phyloP scores from a whole-genome alignment of 768 basidiomycete species.

The Ramaria rubella region DNA sequence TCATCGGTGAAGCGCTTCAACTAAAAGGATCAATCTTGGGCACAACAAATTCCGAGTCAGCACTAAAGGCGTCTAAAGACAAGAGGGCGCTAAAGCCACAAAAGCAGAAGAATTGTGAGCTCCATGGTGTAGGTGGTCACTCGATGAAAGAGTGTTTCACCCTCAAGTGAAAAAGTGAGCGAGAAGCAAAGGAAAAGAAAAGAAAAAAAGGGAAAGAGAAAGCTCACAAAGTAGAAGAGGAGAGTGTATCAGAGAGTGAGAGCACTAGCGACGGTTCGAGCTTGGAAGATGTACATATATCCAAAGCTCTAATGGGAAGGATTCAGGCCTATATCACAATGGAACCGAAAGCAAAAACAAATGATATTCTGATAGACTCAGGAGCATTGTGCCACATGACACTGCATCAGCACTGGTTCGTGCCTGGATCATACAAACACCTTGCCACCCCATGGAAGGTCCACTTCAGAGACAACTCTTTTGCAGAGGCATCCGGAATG shows the following conservation, averaged over 20 bases:
- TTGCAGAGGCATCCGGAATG: constrained; percentile 7
- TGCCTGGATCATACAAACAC: not conserved
- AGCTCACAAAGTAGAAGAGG: not conserved
- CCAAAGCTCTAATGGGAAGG: not conserved
- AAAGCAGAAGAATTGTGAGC: no score
- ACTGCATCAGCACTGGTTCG: not conserved
- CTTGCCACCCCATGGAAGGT: constrained; percentile 7
- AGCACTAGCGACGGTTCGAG: not conserved
- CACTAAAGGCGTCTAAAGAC: not conserved
- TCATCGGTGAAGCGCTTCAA: no score
- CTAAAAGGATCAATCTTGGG: no score
- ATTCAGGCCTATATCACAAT: not conserved
- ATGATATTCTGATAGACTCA: no score
- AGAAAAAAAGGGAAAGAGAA: not conserved
- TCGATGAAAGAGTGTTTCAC: no score
- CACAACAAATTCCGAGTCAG: not conserved
- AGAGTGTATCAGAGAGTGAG: not conserved
- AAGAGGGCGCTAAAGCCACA: not conserved
- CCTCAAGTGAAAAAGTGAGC: no score
- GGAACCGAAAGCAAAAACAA: no score
- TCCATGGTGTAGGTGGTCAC: no score
- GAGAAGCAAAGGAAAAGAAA: no score
- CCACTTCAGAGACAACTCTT: no score
- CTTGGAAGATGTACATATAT: not conserved
- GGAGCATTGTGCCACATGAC: no score